phyloP scores from a whole-genome alignment of 2,329 filamentous ascomycete species.

The Botryotinia narcissicola region DNA sequence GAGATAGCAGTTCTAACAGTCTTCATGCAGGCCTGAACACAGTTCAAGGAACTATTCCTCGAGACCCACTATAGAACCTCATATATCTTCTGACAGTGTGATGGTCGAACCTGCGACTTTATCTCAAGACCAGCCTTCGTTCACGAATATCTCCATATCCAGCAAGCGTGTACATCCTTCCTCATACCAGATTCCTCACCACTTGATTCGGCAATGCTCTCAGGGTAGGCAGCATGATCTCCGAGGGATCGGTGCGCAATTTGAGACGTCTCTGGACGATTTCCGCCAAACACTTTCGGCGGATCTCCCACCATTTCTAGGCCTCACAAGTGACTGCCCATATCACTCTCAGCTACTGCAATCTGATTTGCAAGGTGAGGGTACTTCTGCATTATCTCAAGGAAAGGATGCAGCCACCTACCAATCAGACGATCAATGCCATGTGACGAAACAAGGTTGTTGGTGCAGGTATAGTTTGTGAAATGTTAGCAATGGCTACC shows the following conservation, averaged over 20 bases:
- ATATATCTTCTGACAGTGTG: background rate
- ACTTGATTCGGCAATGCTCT: no score
- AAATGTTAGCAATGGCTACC: background rate
- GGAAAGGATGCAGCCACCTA: no score
- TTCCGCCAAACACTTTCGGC: background rate
- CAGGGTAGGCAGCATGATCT: no score
- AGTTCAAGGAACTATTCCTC: background rate
- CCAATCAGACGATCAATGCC: background rate
- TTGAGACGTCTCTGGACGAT: background rate
- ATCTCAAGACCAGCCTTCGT: no score
- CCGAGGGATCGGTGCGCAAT: no score
- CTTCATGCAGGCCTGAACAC: background rate
- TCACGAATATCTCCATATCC: no score
- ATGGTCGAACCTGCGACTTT: background rate
- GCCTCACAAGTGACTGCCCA: background rate
- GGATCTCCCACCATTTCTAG: background rate
- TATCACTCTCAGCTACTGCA: background rate
- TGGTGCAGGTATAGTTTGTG: background rate
- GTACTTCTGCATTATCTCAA: background rate
- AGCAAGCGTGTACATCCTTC: no score
- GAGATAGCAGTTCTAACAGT: background rate
- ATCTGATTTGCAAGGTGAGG: background rate
- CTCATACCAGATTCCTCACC: no score
- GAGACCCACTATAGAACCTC: background rate
- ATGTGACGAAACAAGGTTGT: background rate